These are phyloP conservation scores for Dimocarpus longan DNA, from an alignment of 345 rosid genomes.

Conservation along the genomic window DNA sequence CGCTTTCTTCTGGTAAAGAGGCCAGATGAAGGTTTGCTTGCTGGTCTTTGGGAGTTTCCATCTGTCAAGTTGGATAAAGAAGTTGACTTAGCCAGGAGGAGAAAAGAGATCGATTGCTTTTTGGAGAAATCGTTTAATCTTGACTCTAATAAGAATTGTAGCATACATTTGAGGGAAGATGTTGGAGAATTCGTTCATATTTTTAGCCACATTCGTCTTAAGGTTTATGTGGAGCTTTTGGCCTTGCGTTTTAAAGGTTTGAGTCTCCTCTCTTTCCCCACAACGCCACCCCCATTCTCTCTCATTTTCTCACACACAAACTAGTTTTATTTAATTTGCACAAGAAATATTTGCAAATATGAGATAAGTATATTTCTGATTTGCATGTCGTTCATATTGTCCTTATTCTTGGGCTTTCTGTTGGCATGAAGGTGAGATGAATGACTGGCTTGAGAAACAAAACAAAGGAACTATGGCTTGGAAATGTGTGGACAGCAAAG, in stretches of 20 bases:
- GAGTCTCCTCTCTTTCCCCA: not conserved
- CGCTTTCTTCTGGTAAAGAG: slow-evolving; percentile 76
- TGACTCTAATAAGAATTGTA: slow-evolving; percentile 46
- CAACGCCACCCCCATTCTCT: not conserved
- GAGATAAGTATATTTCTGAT: not conserved
- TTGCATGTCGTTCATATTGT: not conserved
- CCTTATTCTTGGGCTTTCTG: slow-evolving; percentile 4
- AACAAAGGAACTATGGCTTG: slow-evolving; percentile 31
- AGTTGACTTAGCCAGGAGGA: slow-evolving; percentile 51
- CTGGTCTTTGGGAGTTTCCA: slow-evolving; percentile 99
- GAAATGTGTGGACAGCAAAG: slow-evolving; percentile 51
- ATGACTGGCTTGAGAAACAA: slow-evolving; percentile 32
- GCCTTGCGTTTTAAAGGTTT: slow-evolving; percentile 62
- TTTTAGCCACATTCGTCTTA: slow-evolving; percentile 83
- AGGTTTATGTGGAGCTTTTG: slow-evolving; percentile 72
- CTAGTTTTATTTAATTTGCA: not conserved
- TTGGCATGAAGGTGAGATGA: slow-evolving; percentile 37
- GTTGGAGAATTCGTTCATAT: slow-evolving; percentile 84
- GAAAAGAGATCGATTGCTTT: slow-evolving; percentile 53
- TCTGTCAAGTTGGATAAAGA: slow-evolving; percentile 58
- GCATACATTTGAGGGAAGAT: slow-evolving; percentile 56
- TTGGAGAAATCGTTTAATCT: slow-evolving; percentile 62
- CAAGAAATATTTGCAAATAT: not conserved
- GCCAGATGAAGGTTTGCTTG: slow-evolving; percentile 86
- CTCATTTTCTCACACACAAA: not conserved